Evolutionary conservation across 176 grass and related monocot genomes (phyloP).

Genomic region (Hsuehochloa calcarea): DNA sequence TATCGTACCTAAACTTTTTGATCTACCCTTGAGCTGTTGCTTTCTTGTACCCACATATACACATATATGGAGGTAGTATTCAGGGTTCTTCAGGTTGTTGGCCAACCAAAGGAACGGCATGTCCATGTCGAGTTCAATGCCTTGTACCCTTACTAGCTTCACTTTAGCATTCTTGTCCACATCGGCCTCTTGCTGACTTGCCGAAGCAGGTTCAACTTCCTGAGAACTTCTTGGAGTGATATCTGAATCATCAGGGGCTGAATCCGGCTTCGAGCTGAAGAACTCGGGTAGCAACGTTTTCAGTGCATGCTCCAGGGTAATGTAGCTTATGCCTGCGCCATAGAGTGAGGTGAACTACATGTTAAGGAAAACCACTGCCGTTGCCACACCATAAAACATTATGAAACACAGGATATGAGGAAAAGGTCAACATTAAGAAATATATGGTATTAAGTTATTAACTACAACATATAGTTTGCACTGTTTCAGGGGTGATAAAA

Average conservation of each 20-base stretch:
- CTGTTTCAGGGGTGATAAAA: not conserved
- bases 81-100: conserved; percentile 83
- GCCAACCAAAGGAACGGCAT: conserved; percentile 89
- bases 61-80: conserved; percentile 83
- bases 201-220: not conserved
- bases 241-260: conserved; percentile 27
- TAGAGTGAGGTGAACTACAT: not conserved
- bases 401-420: not conserved
- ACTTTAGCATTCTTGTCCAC: conserved; percentile 25
- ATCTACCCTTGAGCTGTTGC: conserved; percentile 26
- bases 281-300: conserved; percentile 65
- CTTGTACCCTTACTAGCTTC: conserved; percentile 80
- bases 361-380: not conserved
- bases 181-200: not conserved
- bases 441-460: not conserved
- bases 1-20: conserved; percentile 17
- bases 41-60: conserved; percentile 43
- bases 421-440: not conserved
- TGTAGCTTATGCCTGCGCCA: conserved; percentile 46
- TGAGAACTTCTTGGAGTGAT: not conserved
- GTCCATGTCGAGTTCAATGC: conserved; percentile 71
- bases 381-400: not conserved
- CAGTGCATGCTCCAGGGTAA: conserved; percentile 61
- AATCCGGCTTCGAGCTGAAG: conserved; percentile 40
- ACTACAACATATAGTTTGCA: not conserved